A percentile compares a stretch with the other conserved stretches of the same genome.
Evolutionary conservation across 202 grass and related monocot genomes (phyloP).

Genomic region (Eragrostis tef): DNA sequence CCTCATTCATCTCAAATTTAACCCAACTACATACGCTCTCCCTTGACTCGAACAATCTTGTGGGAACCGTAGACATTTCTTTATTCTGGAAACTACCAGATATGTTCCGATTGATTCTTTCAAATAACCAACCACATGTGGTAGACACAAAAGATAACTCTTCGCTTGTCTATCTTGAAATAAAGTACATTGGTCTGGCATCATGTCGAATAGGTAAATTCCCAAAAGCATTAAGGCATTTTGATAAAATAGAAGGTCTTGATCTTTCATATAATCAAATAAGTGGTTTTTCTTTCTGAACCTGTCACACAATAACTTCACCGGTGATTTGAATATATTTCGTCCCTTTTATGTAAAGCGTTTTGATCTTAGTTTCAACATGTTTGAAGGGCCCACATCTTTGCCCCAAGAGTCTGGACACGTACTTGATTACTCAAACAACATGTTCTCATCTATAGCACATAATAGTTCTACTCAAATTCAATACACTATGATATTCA

Average conservation of each 20-base stretch:
- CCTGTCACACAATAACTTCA: slow-evolving; percentile 54
- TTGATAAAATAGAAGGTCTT: not conserved
- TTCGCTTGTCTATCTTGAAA: slow-evolving; percentile 11
- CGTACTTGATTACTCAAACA: slow-evolving; percentile 61
- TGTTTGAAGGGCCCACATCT: slow-evolving; percentile 51
- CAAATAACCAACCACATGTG: slow-evolving; percentile 51
- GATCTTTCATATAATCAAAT: slow-evolving; percentile 77
- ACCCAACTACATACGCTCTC: not conserved
- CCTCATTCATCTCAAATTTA: no score
- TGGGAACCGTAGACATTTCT: slow-evolving; percentile 48
- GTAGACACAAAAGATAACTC: slow-evolving; percentile 32
- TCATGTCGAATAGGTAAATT: slow-evolving; percentile 60
- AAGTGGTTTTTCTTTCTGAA: not conserved
- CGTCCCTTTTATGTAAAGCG: no score
- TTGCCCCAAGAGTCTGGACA: not conserved
- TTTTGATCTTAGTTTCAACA: slow-evolving; percentile 57
- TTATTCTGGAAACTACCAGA: slow-evolving; percentile 40
- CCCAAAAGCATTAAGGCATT: slow-evolving; percentile 20
- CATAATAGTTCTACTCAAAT: slow-evolving; percentile 7
- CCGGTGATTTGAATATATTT: not conserved
- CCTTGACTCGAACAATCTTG: slow-evolving; percentile 57
- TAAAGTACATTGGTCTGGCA: slow-evolving; percentile 44
- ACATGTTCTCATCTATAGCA: slow-evolving; percentile 47
- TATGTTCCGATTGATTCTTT: slow-evolving; percentile 54
- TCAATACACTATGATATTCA: not conserved